Percentiles rank a stretch among this genome's conserved stretches.
Evolutionary conservation across 2,329 filamentous ascomycete species (phyloP).

Genomic region (Ceratocystis destructans): DNA sequence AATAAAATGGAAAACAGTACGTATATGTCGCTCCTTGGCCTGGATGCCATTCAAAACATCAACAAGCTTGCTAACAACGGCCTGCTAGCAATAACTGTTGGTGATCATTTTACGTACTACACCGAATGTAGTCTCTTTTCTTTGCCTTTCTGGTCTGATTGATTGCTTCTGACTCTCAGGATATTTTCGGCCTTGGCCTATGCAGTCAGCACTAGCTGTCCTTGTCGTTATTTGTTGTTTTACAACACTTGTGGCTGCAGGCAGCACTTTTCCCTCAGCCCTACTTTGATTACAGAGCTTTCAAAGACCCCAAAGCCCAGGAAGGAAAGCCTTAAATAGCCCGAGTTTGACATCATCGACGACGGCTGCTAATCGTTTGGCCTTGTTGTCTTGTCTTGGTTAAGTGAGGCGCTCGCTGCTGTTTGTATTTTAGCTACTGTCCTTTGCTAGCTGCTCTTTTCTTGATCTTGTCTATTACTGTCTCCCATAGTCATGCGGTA

Average conservation of each 20-base stretch:
- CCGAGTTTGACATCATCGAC: neutral
- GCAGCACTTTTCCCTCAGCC: neutral
- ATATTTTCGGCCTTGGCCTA: no score
- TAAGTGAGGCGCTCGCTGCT: neutral
- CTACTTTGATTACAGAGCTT: neutral
- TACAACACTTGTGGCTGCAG: neutral
- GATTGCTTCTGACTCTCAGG: no score
- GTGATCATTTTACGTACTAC: neutral
- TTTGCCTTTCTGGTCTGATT: neutral
- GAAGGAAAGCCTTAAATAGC: neutral
- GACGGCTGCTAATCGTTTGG: neutral
- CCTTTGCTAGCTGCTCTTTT: neutral
- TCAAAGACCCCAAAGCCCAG: neutral
- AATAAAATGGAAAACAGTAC: neutral
- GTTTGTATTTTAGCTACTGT: neutral
- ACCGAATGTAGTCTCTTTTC: neutral
- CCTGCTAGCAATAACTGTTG: neutral
- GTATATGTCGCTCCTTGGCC: neutral
- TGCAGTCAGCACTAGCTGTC: no score
- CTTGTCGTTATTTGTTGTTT: no score
- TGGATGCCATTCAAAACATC: neutral
- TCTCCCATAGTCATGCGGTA: slow-evolving; percentile 5
- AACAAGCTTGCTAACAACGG: neutral
- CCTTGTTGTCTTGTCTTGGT: neutral
- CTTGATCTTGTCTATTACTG: neutral